Conservation (phyloP, 228 moss, liverwort and hornwort species). For the Sphagnum magellanicum region DNA sequence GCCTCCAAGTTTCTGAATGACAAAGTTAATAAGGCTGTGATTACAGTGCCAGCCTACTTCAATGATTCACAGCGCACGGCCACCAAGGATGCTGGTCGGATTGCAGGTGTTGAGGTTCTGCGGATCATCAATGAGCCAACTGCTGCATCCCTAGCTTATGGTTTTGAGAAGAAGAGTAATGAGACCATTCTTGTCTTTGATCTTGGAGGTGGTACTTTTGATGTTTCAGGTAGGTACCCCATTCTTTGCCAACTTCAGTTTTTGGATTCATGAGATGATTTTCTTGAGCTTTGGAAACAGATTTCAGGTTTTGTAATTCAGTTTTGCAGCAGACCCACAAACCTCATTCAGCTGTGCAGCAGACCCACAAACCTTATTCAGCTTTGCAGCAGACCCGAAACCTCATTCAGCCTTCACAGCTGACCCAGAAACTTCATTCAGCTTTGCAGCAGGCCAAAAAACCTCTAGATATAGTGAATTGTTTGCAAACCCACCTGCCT, state of each 20-base stretch:
- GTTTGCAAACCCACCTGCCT: no score
- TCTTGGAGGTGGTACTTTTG: slow-evolving; percentile 48
- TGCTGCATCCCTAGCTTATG: slow-evolving; percentile 46
- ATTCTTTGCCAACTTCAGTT: no score
- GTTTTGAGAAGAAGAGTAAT: slow-evolving; percentile 51
- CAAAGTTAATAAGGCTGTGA: slow-evolving; percentile 38
- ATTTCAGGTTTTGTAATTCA: neutral
- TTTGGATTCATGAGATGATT: no score
- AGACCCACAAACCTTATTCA: no score
- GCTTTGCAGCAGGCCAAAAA: no score
- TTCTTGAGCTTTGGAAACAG: neutral
- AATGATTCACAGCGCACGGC: slow-evolving; percentile 53
- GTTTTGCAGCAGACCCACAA: neutral
- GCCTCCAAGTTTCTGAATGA: slow-evolving; percentile 53
- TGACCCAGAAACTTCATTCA: no score
- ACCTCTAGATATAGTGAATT: no score
- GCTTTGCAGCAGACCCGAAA: no score
- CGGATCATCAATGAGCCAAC: slow-evolving; percentile 60
- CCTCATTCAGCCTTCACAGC: no score
- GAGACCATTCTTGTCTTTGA: slow-evolving; percentile 52
- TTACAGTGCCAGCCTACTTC: slow-evolving; percentile 52
- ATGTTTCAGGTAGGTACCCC: slow-evolving; percentile 29
- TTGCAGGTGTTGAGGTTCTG: slow-evolving; percentile 47
- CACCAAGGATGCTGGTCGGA: slow-evolving; percentile 52
- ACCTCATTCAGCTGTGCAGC: no score